Base-by-base conservation (phyloP, 176 grass and related monocot genomes). In the Raddia distichophylla region DNA sequence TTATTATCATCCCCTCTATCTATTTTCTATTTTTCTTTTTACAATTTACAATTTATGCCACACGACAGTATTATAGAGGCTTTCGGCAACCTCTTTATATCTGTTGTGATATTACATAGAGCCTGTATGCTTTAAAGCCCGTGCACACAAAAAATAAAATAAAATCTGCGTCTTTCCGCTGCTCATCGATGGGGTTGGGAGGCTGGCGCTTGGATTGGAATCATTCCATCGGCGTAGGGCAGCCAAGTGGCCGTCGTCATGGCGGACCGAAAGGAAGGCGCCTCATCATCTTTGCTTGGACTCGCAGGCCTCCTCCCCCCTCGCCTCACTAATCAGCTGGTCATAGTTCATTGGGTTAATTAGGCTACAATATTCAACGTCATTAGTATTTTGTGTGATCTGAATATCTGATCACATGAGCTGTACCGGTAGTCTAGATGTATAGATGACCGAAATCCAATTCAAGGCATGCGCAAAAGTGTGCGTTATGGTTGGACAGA, bases 201-300 rank as follows among this genome's bases (percentile, higher is more conserved):
- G 50, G 12, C 49, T 9, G 72, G 71, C 52, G 78, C 50, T 47
- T n/a, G 27, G 73, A 56, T 47, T n/a, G 27, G 73, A 56, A 59
- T 20, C 18, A 60, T 15, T 58, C 40, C 22, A 44, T 5, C 37
- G 18, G 73, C 54, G 54, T 32, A 60, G 70, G 27, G 5, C 60
- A 7, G 60, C 27, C 60, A 34, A 7, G 5, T 3, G 60, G 60
- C 32, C 50, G 15, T 37, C 14, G 70, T 54, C 50, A 54, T 80
- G 57, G 43, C 83, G n/a, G 72, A 71, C 79, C 65, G 11, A 74
- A 79, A 61, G 57, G 47, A 60, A 5, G 16, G 14, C 13, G 16
- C 5, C 49, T 68, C 60, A 87, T 76, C 78, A 82, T 75, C 33
- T 67, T 82, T 76, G 44, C 71, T 62, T 82, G 53, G 78, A 81